Evolutionary conservation across 2,329 filamentous ascomycete species (phyloP).

Genomic region (Fusarium robinianum): DNA sequence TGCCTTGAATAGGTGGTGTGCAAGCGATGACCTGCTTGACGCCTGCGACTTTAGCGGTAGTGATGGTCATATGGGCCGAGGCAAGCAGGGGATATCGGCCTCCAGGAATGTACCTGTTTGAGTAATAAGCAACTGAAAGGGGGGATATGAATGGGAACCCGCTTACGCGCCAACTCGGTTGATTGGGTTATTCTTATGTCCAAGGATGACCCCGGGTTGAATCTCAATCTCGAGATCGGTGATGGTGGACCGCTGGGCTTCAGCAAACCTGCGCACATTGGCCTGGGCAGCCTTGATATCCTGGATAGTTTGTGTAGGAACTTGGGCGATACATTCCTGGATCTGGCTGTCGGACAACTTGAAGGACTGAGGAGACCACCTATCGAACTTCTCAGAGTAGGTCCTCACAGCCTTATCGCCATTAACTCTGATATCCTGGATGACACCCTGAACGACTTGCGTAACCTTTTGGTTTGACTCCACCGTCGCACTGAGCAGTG

Average conservation of each 20-base stretch:
- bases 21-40: slow-evolving; percentile 17
- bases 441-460: slow-evolving; percentile 52
- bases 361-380: slow-evolving; percentile 55
- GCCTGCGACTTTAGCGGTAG: slow-evolving; percentile 22
- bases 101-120: slow-evolving; percentile 1
- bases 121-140: not conserved
- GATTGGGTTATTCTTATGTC: slow-evolving; percentile 4
- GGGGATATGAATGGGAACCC: too few relatives aligned
- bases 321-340: slow-evolving; percentile 47
- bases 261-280: slow-evolving; percentile 20
- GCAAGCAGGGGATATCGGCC: slow-evolving; percentile 18
- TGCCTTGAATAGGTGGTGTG: slow-evolving; percentile 14
- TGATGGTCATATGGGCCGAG: slow-evolving; percentile 23
- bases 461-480: not conserved
- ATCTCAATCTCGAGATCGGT: slow-evolving; percentile 22
- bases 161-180: slow-evolving; percentile 1
- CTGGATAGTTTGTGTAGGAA: slow-evolving; percentile 48
- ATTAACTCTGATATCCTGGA: slow-evolving; percentile 50
- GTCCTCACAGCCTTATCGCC: slow-evolving; percentile 54
- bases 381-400: slow-evolving; percentile 59
- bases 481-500: not conserved
- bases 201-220: not conserved
- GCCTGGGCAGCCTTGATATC: slow-evolving; percentile 40
- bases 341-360: slow-evolving; percentile 52
- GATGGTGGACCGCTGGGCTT: slow-evolving; percentile 10